Evolutionary conservation across 2,329 filamentous ascomycete species (phyloP).

Genomic region (Drechslerella coelobrocha): DNA sequence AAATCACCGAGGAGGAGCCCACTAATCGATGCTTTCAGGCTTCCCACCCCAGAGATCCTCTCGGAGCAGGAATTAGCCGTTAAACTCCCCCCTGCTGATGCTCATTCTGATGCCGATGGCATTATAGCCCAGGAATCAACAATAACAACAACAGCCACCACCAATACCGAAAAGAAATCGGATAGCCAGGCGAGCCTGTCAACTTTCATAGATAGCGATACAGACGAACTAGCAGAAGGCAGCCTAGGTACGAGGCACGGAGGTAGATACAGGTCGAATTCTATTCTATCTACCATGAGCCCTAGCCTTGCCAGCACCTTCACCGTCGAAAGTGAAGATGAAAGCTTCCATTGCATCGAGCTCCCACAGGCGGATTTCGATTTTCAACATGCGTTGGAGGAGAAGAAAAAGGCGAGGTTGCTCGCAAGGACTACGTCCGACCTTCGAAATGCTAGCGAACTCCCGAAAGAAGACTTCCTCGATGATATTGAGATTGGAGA

Average conservation of each 20-base stretch:
- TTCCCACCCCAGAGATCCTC: constrained; percentile 43
- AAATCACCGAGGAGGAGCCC: constrained; percentile 35
- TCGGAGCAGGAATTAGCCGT: constrained; percentile 38
- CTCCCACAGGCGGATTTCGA: constrained; percentile 83
- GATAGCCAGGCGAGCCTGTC: constrained; percentile 68
- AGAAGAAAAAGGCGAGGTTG: constrained; percentile 55
- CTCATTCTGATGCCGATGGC: constrained; percentile 74
- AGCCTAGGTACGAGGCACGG: constrained; percentile 81
- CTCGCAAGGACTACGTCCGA: constrained; percentile 54
- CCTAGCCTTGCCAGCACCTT: constrained; percentile 91
- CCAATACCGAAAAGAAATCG: constrained; percentile 72
- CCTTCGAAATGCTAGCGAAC: constrained; percentile 57
- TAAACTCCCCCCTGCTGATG: constrained; percentile 55
- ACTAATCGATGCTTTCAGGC: constrained; percentile 40
- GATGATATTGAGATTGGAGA: constrained; percentile 85
- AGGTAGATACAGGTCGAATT: constrained; percentile 73
- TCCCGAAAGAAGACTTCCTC: constrained; percentile 74
- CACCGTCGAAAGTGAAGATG: constrained; percentile 90
- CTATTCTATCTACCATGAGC: constrained; percentile 75
- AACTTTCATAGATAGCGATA: constrained; percentile 70
- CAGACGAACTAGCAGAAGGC: constrained; percentile 91
- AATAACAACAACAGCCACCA: constrained; percentile 68
- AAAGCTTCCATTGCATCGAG: constrained; percentile 78
- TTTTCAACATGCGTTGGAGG: constrained; percentile 78
- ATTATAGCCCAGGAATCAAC: background rate